A percentile compares a stretch with the other conserved stretches of the same genome.
Evolutionary conservation across 1,139 yeast genomes (phyloP).

Genomic region (Lodderomyces theae): DNA sequence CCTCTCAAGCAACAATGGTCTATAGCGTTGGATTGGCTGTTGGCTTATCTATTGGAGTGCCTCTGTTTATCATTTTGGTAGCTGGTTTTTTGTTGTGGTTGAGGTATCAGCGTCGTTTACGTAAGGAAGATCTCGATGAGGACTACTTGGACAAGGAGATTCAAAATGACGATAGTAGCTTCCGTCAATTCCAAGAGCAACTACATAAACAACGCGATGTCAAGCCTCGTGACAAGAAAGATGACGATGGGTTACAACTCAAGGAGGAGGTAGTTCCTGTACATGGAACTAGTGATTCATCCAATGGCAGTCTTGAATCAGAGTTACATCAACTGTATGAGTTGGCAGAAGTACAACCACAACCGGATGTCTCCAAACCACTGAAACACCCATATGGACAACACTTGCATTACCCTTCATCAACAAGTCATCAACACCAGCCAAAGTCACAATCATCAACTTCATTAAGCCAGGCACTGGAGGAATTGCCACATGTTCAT

Average conservation of each 20-base stretch:
- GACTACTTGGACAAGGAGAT: constrained; percentile 37
- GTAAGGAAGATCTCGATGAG: constrained; percentile 29
- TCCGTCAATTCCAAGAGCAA: constrained; percentile 38
- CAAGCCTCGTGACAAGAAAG: no score
- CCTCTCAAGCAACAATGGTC: constrained; percentile 17
- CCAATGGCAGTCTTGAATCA: constrained; percentile 7
- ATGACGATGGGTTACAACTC: constrained; percentile 4
- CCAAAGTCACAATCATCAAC: constrained; percentile 1
- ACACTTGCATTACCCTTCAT: not conserved
- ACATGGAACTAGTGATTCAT: constrained; percentile 4
- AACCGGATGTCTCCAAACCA: not conserved
- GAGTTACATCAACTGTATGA: constrained; percentile 2
- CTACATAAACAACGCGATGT: constrained; percentile 9
- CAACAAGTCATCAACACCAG: constrained; percentile 3
- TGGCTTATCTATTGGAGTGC: constrained; percentile 45
- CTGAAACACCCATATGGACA: constrained; percentile 4
- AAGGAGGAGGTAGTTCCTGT: constrained; percentile 6
- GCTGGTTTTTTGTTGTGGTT: constrained; percentile 25
- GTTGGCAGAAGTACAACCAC: not conserved
- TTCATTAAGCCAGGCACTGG: not conserved
- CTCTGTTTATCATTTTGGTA: constrained; percentile 30
- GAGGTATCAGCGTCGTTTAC: constrained; percentile 33
- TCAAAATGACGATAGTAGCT: constrained; percentile 35
- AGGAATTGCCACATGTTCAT: not conserved
- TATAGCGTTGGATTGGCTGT: constrained; percentile 30